These are phyloP conservation scores for Oryza glaberrima DNA, from an alignment of 176 grass and related monocot genomes.

Conservation along the genomic window DNA sequence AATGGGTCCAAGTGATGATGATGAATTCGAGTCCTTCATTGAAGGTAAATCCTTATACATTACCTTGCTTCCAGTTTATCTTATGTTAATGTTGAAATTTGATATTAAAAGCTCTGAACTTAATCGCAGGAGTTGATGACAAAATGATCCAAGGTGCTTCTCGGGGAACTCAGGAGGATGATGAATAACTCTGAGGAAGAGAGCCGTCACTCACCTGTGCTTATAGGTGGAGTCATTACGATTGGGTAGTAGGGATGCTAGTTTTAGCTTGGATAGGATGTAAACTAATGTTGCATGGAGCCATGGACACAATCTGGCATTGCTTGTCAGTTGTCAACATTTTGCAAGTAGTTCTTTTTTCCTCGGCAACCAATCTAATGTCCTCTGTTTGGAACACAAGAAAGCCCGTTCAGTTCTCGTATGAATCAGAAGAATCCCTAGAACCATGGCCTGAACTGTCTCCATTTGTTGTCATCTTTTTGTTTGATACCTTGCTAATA, in stretches of 20 bases:
- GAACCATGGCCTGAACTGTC: background rate
- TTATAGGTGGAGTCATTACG: constrained; percentile 14
- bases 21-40: constrained; percentile 78
- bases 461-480: background rate
- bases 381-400: background rate
- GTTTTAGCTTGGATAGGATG: constrained; percentile 42
- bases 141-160: constrained; percentile 79
- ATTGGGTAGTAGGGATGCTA: constrained; percentile 9
- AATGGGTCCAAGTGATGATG: constrained; percentile 57
- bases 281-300: constrained; percentile 13
- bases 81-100: constrained; percentile 5
- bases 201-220: background rate
- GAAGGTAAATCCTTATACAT: constrained; percentile 52
- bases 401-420: background rate
- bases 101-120: constrained; percentile 17
- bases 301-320: background rate
- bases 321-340: constrained; percentile 1
- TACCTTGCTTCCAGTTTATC: constrained; percentile 25
- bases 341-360: background rate
- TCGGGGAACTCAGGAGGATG: constrained; percentile 52
- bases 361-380: background rate
- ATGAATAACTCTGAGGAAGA: constrained; percentile 40
- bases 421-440: background rate
- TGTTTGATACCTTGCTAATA: background rate
- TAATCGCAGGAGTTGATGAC: constrained; percentile 70